Percentiles rank a stretch among this genome's conserved stretches.
Conservation (phyloP, 139 green algal genomes). For the Micromonas pusilla region DNA sequence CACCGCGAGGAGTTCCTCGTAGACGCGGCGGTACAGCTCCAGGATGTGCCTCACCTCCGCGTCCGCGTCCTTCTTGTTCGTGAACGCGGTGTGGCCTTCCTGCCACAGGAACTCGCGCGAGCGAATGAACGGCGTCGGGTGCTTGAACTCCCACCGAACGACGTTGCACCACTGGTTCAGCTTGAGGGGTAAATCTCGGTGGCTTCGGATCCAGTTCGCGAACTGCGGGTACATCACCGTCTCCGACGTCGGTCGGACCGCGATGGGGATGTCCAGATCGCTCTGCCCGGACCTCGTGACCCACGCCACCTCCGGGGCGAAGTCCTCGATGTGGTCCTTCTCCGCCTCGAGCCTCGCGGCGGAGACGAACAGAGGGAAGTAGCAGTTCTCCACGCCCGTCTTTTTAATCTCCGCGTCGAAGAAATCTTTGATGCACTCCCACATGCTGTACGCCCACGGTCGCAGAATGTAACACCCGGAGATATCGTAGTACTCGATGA, state of each 20-base stretch:
- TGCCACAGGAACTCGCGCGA: constrained; percentile 92
- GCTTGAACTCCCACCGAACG: constrained; percentile 99
- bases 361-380: constrained; percentile 99
- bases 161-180: constrained; percentile 99
- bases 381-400: constrained; percentile 91
- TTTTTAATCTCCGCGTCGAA: constrained; percentile 90
- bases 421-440: constrained; percentile 68
- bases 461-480: constrained; percentile 98
- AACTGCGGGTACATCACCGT: constrained; percentile 98
- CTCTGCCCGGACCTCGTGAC: constrained; percentile 81
- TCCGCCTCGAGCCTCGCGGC: constrained; percentile 89
- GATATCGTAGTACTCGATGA: constrained; percentile 94
- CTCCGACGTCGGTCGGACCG: constrained; percentile 92
- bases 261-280: constrained; percentile 91
- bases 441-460: constrained; percentile 87
- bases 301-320: constrained; percentile 84
- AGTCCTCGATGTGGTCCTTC: constrained; percentile 97
- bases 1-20: constrained; percentile 91
- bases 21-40: constrained; percentile 83
- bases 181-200: constrained; percentile 92
- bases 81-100: constrained; percentile 86
- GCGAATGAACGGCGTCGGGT: constrained; percentile 98
- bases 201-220: constrained; percentile 88
- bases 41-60: constrained; percentile 88
- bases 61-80: constrained; percentile 80